These are phyloP conservation scores for Elasticomyces elasticus DNA, from an alignment of 495 filamentous ascomycete genomes.

Conservation along the genomic window DNA sequence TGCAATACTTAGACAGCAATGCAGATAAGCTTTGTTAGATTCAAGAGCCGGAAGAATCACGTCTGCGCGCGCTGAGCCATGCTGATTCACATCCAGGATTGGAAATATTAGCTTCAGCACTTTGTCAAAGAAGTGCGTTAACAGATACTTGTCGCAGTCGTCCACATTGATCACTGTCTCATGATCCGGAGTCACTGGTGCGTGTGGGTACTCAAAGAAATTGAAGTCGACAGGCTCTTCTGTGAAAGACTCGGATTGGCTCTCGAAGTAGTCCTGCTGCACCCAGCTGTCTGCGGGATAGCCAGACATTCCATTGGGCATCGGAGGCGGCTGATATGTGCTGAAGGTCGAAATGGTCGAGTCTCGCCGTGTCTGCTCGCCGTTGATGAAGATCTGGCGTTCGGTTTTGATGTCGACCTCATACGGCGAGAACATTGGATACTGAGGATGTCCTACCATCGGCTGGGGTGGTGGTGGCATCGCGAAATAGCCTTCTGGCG, in stretches of 20 bases:
- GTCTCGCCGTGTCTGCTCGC: constrained; percentile 71
- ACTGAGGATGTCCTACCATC: constrained; percentile 32
- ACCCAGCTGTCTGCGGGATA: constrained; percentile 64
- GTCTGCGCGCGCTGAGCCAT: constrained; percentile 62
- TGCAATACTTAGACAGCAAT: constrained; percentile 90
- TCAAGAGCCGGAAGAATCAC: constrained; percentile 77
- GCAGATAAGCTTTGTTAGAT: constrained; percentile 84
- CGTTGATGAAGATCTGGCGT: constrained; percentile 87
- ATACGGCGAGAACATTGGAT: constrained; percentile 57
- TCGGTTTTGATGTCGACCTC: constrained; percentile 95
- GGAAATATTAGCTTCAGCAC: constrained; percentile 86
- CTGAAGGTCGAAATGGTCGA: constrained; percentile 81
- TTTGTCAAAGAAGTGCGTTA: constrained; percentile 86
- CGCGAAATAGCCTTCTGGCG: constrained; percentile 29
- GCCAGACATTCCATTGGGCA: constrained; percentile 50
- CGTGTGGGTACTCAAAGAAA: constrained; percentile 66
- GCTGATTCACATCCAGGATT: constrained; percentile 77
- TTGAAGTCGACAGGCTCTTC: constrained; percentile 61
- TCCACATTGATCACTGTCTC: constrained; percentile 75
- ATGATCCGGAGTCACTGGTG: constrained; percentile 41
- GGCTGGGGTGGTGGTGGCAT: constrained; percentile 34
- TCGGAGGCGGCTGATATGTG: constrained; percentile 68
- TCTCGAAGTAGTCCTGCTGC: constrained; percentile 59
- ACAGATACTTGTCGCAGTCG: constrained; percentile 72
- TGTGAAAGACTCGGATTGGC: constrained; percentile 48